These are phyloP conservation scores for Entomortierella lignicola DNA, from an alignment of 192 early-diverging fungal genomes.

Conservation along the genomic window DNA sequence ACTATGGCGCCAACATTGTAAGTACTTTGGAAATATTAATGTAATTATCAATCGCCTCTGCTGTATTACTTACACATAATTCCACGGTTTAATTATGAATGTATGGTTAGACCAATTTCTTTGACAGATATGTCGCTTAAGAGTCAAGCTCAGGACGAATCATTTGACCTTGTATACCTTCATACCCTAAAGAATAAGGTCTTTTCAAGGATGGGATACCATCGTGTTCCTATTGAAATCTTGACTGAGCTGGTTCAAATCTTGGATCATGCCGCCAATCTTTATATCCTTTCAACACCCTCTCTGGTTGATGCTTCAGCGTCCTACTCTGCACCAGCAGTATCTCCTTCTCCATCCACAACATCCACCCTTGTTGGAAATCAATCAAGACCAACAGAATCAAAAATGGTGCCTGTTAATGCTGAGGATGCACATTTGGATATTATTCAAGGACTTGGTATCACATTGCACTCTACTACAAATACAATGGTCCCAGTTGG, in stretches of 20 bases:
- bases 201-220: conserved; percentile 73
- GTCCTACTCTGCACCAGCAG: background rate
- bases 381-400: background rate
- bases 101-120: conserved; percentile 21
- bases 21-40: background rate
- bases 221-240: conserved; percentile 68
- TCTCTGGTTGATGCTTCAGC: conserved; percentile 32
- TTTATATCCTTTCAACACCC: conserved; percentile 54
- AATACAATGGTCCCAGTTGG: conserved; percentile 70
- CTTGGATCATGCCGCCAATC: conserved; percentile 61
- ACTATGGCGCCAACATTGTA: conserved; percentile 52
- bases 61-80: background rate
- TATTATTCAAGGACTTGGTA: conserved; percentile 44
- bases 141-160: conserved; percentile 73
- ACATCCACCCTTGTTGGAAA: background rate
- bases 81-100: background rate
- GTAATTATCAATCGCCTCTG: background rate
- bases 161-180: conserved; percentile 79
- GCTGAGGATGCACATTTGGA: conserved; percentile 12
- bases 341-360: background rate
- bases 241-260: conserved; percentile 66
- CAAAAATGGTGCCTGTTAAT: background rate
- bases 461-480: conserved; percentile 52
- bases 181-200: conserved; percentile 73
- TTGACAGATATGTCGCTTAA: conserved; percentile 63